Percentiles rank a stretch among this genome's conserved stretches.
phyloP scores from a whole-genome alignment of 2,329 filamentous ascomycete species.

The Hypomyces perniciosus region DNA sequence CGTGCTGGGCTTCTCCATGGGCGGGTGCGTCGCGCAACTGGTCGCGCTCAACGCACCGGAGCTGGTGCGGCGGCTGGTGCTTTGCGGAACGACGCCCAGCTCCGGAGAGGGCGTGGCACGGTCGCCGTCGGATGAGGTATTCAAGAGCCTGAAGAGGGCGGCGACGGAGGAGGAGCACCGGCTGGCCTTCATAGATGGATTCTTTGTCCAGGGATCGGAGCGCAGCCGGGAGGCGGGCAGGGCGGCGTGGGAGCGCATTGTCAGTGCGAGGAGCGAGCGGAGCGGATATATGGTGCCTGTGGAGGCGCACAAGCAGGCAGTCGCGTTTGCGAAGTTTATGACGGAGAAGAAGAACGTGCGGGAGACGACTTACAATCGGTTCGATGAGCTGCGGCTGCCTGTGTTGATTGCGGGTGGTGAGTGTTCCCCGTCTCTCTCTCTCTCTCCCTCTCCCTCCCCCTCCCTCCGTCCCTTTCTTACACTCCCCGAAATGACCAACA shows the following conservation, averaged over 20 bases:
- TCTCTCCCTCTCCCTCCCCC: neutral
- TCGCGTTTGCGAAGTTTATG: constrained; percentile 31
- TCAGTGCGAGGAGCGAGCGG: constrained; percentile 21
- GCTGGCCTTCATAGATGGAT: constrained; percentile 26
- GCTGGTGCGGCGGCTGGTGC: constrained; percentile 34
- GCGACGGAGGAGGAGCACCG: constrained; percentile 27
- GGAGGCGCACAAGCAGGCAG: constrained; percentile 24
- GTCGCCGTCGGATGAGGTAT: constrained; percentile 24
- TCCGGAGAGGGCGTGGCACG: constrained; percentile 27
- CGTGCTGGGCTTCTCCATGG: constrained; percentile 46
- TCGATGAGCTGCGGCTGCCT: constrained; percentile 29
- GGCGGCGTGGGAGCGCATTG: constrained; percentile 31
- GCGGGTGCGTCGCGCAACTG: constrained; percentile 40
- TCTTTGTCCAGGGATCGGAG: constrained; percentile 27
- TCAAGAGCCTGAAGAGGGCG: constrained; percentile 28
- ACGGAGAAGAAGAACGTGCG: constrained; percentile 25
- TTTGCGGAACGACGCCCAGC: constrained; percentile 40
- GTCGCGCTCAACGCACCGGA: constrained; percentile 34
- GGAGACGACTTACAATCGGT: constrained; percentile 28
- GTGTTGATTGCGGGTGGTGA: constrained; percentile 35
- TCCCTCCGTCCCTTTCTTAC: neutral
- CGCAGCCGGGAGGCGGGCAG: constrained; percentile 27
- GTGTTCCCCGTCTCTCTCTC: constrained; percentile 7
- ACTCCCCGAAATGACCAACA: neutral
- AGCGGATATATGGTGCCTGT: constrained; percentile 21